Evolutionary conservation across 192 early-diverging fungal species (phyloP).

Genomic region (Coemansia sp.): DNA sequence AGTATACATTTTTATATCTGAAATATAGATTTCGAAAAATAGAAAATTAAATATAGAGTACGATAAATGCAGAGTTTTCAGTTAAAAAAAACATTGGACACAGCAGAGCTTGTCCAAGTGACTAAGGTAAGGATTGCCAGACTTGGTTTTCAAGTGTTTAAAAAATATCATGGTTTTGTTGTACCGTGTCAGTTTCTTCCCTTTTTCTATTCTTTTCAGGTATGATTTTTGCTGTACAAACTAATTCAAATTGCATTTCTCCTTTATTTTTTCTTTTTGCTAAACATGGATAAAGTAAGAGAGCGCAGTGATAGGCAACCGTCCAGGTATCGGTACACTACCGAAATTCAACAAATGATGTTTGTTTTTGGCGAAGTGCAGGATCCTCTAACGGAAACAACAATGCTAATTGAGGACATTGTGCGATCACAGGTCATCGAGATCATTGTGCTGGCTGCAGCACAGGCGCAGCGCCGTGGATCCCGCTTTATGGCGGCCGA

Average conservation of each 20-base stretch:
- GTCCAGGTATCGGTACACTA: conserved; percentile 60
- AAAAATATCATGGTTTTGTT: too few relatives aligned
- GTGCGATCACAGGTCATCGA: conserved; percentile 93
- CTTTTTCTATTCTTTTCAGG: too few relatives aligned
- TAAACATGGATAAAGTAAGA: conserved; percentile 27
- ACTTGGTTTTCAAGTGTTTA: too few relatives aligned
- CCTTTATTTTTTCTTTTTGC: background rate
- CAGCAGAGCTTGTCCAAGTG: too few relatives aligned
- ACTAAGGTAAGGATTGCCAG: too few relatives aligned
- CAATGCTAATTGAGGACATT: conserved; percentile 93
- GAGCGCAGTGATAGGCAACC: conserved; percentile 23
- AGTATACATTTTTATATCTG: background rate
- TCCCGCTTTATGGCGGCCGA: conserved; percentile 83
- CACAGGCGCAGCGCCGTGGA: conserved; percentile 76
- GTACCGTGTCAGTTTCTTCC: too few relatives aligned
- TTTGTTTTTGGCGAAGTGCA: conserved; percentile 96
- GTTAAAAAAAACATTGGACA: too few relatives aligned
- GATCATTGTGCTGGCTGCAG: conserved; percentile 89
- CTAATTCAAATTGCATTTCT: too few relatives aligned
- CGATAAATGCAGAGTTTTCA: background rate
- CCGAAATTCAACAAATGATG: conserved; percentile 98
- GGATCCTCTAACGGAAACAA: conserved; percentile 87
- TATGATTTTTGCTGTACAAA: too few relatives aligned
- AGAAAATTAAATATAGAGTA: background rate
- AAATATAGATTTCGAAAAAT: background rate